A percentile compares a stretch with the other conserved stretches of the same genome.
Evolutionary conservation across 129 eudicot species (phyloP).

Genomic region (Flaveria bidentis): DNA sequence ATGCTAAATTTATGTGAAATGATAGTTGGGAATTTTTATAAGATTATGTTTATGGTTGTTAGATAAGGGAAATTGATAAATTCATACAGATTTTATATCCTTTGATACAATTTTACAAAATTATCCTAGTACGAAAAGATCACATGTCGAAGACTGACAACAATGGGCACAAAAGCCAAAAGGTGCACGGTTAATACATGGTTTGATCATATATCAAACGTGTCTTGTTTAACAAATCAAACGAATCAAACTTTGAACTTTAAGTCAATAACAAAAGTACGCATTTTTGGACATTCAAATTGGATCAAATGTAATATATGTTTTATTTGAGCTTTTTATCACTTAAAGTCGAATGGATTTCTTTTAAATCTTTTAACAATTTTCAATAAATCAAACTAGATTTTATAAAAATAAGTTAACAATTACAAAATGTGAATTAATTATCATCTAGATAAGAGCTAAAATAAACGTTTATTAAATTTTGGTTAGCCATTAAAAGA

Average conservation of each 20-base stretch:
- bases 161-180: not conserved
- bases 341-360: not conserved
- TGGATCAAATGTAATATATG: not conserved
- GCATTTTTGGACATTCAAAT: not conserved
- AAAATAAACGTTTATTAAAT: no score
- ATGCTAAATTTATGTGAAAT: no score
- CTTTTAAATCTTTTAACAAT: not conserved
- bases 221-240: no score
- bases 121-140: not conserved
- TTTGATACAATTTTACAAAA: not conserved
- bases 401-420: not conserved
- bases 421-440: not conserved
- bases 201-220: not conserved
- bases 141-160: not conserved
- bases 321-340: no score
- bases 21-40: no score
- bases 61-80: not conserved
- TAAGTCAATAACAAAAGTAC: not conserved
- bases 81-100: not conserved
- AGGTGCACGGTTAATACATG: not conserved
- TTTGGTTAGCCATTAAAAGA: no score
- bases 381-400: not conserved
- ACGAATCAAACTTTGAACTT: no score
- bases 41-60: not conserved
- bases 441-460: not conserved